These are phyloP conservation scores for Rhododendron vialii DNA, from an alignment of 148 eudicot species.

Conservation along the genomic window DNA sequence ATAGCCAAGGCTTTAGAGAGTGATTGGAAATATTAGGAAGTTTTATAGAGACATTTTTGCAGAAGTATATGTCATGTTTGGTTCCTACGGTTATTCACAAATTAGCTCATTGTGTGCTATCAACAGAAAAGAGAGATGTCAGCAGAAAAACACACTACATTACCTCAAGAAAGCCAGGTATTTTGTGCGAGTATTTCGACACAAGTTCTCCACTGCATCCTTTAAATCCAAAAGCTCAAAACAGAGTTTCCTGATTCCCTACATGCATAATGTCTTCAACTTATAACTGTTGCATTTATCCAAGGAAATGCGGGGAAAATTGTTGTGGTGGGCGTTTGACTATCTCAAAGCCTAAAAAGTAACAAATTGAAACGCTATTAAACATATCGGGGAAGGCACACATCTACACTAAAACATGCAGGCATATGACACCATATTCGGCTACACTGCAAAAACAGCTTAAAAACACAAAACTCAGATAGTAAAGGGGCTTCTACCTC, in stretches of 20 bases:
- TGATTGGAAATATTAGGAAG: not conserved
- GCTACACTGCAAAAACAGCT: not conserved
- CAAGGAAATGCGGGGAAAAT: not conserved
- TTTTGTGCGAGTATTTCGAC: constrained; percentile 80
- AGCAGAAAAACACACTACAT: not conserved
- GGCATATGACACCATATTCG: not conserved
- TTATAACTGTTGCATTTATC: not conserved
- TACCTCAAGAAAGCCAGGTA: constrained; percentile 89
- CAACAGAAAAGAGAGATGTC: not conserved
- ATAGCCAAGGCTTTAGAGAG: not conserved
- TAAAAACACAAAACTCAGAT: not conserved
- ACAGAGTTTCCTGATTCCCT: constrained; percentile 93
- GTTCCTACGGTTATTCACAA: not conserved
- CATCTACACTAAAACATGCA: not conserved
- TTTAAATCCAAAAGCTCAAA: constrained; percentile 95
- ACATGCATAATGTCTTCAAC: constrained; percentile 10
- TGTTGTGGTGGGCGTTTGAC: not conserved
- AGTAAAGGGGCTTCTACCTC: not conserved
- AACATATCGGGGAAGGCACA: not conserved
- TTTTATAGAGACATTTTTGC: not conserved
- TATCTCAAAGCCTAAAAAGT: not conserved
- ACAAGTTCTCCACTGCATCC: constrained; percentile 93
- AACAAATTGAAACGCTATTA: not conserved
- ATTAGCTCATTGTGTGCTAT: not conserved
- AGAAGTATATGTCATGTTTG: not conserved